Percentiles rank a stretch among this genome's conserved stretches.
These are phyloP conservation scores for Boechera stricta DNA, from an alignment of 345 rosid species.

Conservation along the genomic window DNA sequence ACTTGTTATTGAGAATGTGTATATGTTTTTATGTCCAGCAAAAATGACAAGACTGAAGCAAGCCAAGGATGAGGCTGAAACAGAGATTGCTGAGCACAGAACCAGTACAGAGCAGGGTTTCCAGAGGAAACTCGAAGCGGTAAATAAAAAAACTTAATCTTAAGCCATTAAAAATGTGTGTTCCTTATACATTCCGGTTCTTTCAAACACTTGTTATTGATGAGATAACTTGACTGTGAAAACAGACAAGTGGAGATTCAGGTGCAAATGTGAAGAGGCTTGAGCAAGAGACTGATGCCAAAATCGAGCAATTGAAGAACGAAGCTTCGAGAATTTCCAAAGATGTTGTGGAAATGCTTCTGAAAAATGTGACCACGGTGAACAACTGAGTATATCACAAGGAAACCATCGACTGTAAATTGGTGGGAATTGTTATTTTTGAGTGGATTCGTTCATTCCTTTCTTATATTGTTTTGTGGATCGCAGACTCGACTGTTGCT, in stretches of 20 bases:
- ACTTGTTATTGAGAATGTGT: constrained; percentile 17
- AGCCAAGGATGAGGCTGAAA: constrained; percentile 91
- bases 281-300: constrained; percentile 71
- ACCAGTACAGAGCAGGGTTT: constrained; percentile 71
- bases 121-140: constrained; percentile 77
- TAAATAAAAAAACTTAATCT: background rate
- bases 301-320: constrained; percentile 66
- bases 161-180: background rate
- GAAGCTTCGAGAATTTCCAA: constrained; percentile 62
- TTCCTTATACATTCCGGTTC: background rate
- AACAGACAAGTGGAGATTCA: constrained; percentile 86
- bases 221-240: constrained; percentile 8
- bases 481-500: background rate
- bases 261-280: constrained; percentile 91
- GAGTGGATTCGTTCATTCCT: constrained; percentile 2
- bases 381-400: constrained; percentile 35
- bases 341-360: constrained; percentile 74
- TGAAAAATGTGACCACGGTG: constrained; percentile 57
- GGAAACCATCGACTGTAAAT: constrained; percentile 23
- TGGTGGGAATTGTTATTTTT: constrained; percentile 20
- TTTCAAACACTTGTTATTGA: constrained; percentile 15
- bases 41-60: constrained; percentile 82
- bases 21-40: constrained; percentile 46
- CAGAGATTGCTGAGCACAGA: constrained; percentile 67
- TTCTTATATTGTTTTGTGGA: constrained; percentile 8